phyloP scores from a whole-genome alignment of 352 stramenopile species.

The Phytophthora hybrid region DNA sequence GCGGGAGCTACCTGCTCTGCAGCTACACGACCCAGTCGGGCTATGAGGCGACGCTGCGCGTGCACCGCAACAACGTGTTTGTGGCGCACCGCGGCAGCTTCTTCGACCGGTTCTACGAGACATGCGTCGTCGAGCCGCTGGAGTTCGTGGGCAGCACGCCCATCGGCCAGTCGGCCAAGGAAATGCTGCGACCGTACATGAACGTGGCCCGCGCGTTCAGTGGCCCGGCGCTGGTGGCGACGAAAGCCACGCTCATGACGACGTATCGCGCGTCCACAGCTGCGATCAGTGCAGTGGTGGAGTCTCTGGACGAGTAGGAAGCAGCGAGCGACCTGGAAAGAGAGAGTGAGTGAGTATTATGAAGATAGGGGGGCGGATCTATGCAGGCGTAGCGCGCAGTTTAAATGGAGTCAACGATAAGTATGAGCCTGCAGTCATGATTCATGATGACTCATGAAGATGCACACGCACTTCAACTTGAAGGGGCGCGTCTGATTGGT shows the following conservation, averaged over 20 bases:
- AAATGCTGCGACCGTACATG: constrained; percentile 70
- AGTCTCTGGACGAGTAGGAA: constrained; percentile 59
- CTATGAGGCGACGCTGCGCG: constrained; percentile 65
- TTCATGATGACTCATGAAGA: background rate
- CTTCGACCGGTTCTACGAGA: constrained; percentile 75
- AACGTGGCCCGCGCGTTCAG: constrained; percentile 78
- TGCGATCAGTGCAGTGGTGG: constrained; percentile 74
- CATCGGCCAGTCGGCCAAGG: constrained; percentile 61
- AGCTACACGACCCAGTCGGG: constrained; percentile 71
- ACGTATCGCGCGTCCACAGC: constrained; percentile 75
- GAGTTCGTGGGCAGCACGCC: constrained; percentile 77
- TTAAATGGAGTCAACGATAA: constrained; percentile 21
- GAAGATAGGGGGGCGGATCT: background rate
- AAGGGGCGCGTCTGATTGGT: constrained; percentile 8
- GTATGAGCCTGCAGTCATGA: constrained; percentile 17
- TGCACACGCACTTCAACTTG: background rate
- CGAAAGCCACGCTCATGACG: constrained; percentile 74
- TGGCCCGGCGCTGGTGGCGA: constrained; percentile 67
- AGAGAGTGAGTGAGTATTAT: background rate
- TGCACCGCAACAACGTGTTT: constrained; percentile 86
- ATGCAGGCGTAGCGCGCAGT: background rate
- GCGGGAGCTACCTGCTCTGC: constrained; percentile 80
- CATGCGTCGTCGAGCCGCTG: constrained; percentile 71
- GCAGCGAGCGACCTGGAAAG: background rate
- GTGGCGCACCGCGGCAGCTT: constrained; percentile 77